Conservation (phyloP, 2,329 filamentous ascomycete species). For the Cadophora gregata region DNA sequence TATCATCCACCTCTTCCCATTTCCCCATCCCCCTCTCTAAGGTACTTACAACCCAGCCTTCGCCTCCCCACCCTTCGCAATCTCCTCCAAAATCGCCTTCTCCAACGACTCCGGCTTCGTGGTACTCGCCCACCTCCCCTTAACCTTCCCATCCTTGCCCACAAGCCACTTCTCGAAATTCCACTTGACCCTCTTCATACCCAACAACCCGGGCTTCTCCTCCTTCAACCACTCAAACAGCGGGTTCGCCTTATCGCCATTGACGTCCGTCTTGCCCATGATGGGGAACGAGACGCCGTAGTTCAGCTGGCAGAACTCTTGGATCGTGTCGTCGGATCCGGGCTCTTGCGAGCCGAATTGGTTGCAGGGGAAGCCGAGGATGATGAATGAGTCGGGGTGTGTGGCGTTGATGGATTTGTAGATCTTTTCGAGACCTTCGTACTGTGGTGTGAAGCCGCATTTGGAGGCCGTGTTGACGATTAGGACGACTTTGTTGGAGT, state of each 20-base stretch:
- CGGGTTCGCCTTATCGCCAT: slow-evolving; percentile 81
- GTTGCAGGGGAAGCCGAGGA: slow-evolving; percentile 98
- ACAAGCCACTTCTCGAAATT: slow-evolving; percentile 99
- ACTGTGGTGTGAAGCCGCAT: slow-evolving; percentile 98
- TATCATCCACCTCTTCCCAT: not conserved
- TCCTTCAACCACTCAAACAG: slow-evolving; percentile 79
- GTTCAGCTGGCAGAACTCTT: slow-evolving; percentile 88
- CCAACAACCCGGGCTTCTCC: slow-evolving; percentile 81
- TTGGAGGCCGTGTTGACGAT: slow-evolving; percentile 98
- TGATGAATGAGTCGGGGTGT: slow-evolving; percentile 66
- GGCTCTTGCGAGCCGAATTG: slow-evolving; percentile 95
- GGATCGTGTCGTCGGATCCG: slow-evolving; percentile 67
- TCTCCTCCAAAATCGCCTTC: slow-evolving; percentile 65
- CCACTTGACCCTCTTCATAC: slow-evolving; percentile 94
- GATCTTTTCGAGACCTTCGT: slow-evolving; percentile 85
- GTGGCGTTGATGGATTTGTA: slow-evolving; percentile 74
- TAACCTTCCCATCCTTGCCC: slow-evolving; percentile 83
- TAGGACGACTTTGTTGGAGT: slow-evolving; percentile 91
- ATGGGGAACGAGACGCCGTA: slow-evolving; percentile 40
- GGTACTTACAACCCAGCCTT: slow-evolving; percentile 28
- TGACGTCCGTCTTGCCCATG: slow-evolving; percentile 90
- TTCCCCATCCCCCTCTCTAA: too few relatives aligned
- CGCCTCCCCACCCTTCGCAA: slow-evolving; percentile 28
- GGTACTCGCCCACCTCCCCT: slow-evolving; percentile 83
- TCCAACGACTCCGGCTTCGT: slow-evolving; percentile 73